A percentile compares a stretch with the other conserved stretches of the same genome.
These are phyloP conservation scores for Erodium maritimum DNA, from an alignment of 345 rosid genomes.

Conservation along the genomic window DNA sequence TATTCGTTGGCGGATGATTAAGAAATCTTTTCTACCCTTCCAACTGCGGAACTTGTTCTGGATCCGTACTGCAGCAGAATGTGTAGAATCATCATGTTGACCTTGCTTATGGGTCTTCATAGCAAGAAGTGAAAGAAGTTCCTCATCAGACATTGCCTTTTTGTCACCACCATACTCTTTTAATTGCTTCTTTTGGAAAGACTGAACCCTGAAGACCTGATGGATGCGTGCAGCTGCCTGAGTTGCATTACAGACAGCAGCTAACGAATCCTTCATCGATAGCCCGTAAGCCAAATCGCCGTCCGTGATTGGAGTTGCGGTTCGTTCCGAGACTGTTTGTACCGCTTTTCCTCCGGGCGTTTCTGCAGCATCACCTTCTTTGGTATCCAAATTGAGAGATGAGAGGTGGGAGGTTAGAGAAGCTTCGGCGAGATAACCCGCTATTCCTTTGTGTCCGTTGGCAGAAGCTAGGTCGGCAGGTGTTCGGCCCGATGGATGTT, in stretches of 20 bases:
- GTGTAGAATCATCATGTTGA: conserved; percentile 47
- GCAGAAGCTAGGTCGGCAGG: conserved; percentile 82
- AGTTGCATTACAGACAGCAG: conserved; percentile 78
- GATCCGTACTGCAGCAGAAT: conserved; percentile 68
- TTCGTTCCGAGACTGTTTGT: conserved; percentile 24
- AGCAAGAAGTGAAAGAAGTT: conserved; percentile 55
- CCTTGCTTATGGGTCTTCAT: conserved; percentile 43
- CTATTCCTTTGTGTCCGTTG: conserved; percentile 83
- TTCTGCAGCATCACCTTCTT: conserved; percentile 14
- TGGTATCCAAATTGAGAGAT: conserved; percentile 42
- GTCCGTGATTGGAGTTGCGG: conserved; percentile 21
- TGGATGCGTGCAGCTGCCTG: conserved; percentile 84
- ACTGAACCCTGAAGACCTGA: conserved; percentile 80
- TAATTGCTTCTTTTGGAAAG: conserved; percentile 73
- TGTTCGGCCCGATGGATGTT: conserved; percentile 51
- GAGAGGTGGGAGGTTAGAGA: conserved; percentile 45
- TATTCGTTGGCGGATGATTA: conserved; percentile 58
- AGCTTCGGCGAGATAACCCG: conserved; percentile 87
- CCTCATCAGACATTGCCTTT: conserved; percentile 49
- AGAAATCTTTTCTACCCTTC: conserved; percentile 77
- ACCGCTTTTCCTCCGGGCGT: conserved; percentile 21
- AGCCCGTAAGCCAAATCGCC: conserved; percentile 25
- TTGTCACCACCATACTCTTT: conserved; percentile 48
- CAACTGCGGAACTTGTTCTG: conserved; percentile 86
- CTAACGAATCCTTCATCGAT: conserved; percentile 61